These are phyloP conservation scores for Mycosphaerella arachidis DNA, from an alignment of 2,329 filamentous ascomycete species.

Conservation along the genomic window DNA sequence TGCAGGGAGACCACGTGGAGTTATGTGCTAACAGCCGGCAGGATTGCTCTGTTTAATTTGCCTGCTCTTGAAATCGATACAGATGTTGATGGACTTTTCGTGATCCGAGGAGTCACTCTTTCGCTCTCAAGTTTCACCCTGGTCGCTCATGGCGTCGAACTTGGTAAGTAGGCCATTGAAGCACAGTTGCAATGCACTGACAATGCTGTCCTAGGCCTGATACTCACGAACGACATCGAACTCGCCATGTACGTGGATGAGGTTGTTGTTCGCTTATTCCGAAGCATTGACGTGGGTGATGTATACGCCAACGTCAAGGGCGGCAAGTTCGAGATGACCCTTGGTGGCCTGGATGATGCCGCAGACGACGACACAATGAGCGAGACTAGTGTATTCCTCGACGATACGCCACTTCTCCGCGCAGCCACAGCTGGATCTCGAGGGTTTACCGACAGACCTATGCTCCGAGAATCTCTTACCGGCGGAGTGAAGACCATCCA, in stretches of 20 bases:
- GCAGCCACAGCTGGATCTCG: constrained; percentile 38
- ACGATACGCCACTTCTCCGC: constrained; percentile 44
- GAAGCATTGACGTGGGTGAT: constrained; percentile 49
- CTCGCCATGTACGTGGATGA: constrained; percentile 49
- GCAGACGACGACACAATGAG: constrained; percentile 37
- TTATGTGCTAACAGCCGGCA: background rate
- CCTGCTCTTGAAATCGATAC: constrained; percentile 54
- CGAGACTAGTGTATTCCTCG: constrained; percentile 38
- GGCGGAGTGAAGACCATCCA: constrained; percentile 36
- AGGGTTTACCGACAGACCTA: constrained; percentile 18
- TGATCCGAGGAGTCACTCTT: constrained; percentile 51
- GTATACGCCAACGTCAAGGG: constrained; percentile 54
- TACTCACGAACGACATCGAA: constrained; percentile 50
- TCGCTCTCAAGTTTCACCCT: constrained; percentile 48
- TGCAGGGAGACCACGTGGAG: background rate
- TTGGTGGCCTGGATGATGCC: constrained; percentile 38
- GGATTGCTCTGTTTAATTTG: constrained; percentile 46
- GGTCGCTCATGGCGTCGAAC: constrained; percentile 50
- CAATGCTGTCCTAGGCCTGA: constrained; percentile 33
- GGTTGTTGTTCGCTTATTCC: constrained; percentile 46
- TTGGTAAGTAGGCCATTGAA: constrained; percentile 32
- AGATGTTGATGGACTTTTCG: constrained; percentile 50
- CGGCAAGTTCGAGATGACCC: constrained; percentile 49
- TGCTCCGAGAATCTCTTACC: constrained; percentile 35
- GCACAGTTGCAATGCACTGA: background rate